Evolutionary conservation across 495 filamentous ascomycete genomes (phyloP), one percentile per base, ranked within the genome.

Genomic region (Aspergillus haitiensis): DNA sequence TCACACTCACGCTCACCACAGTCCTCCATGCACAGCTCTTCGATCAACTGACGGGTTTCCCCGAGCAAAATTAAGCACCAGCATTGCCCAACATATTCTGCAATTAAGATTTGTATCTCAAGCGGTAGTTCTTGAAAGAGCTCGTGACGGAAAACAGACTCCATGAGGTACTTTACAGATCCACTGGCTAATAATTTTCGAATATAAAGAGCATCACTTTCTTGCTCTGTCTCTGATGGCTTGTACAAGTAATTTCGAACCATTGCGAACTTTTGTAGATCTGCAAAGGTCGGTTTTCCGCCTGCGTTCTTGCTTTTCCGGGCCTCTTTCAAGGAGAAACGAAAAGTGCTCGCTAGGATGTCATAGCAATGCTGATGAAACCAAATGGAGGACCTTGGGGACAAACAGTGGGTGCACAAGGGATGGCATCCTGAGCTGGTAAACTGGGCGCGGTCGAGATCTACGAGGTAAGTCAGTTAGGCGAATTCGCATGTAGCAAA

Each of bases 21-120:
- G 34, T 11, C 5, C 31, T 31, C 12, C 12, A 12, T 15, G 13
- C 52, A 52, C 53, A 57, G 13, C 3, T 13, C 31, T 39, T 57
- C 15, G n/a, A 58, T 47, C 60, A 62, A 47, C 33, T 55, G 60
- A 53, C 60, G 54, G 2, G 31, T 40, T 49, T 62, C 60, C 5
- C 54, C 60, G 13, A 62, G 54, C 3, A 62, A 47, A 31, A 39
- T 53, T 32, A 62, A 40, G 36, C 48, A 62, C 60, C 60, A 57
- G 35, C 60, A 58, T 3, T 46, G 52, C 11, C 10, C 32, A 39
- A 47, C 42, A 12, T 33, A n/a, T 34, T 62, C 54, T 2, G 48
- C 5, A 47, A 62, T 62, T 11, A 53, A 16, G 5, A 13, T 33
- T 13, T 32, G 7, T 8, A 62, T 31, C 50, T 62, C 60, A 16